These are phyloP conservation scores for Datisca glomerata DNA, from an alignment of 306 rosid genomes.

Conservation along the genomic window DNA sequence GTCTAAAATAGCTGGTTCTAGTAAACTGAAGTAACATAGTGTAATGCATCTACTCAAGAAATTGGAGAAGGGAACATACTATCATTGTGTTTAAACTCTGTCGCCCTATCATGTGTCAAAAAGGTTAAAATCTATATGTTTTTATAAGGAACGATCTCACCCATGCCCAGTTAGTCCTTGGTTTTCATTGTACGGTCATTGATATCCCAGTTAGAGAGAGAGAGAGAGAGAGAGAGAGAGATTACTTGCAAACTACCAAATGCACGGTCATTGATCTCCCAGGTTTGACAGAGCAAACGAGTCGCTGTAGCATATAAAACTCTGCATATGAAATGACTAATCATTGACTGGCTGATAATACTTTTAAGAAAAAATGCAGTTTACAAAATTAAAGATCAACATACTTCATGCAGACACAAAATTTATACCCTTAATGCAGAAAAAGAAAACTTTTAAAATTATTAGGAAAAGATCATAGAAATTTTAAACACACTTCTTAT, in stretches of 20 bases:
- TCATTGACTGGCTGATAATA: not conserved
- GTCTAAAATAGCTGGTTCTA: too few species aligned
- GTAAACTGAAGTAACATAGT: too few species aligned
- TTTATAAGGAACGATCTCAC: too few species aligned
- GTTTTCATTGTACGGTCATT: too few species aligned
- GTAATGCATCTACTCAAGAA: too few species aligned
- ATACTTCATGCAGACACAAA: not conserved
- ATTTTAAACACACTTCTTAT: too few species aligned
- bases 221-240: constrained; percentile 8
- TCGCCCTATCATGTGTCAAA: too few species aligned
- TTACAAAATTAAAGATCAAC: not conserved
- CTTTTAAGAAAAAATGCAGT: not conserved
- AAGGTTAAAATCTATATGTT: too few species aligned
- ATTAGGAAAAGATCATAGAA: not conserved
- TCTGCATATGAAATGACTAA: constrained; percentile 30
- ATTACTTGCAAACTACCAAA: constrained; percentile 86
- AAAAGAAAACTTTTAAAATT: not conserved
- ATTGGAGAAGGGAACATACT: too few species aligned
- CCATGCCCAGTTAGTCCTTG: too few species aligned
- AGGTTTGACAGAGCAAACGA: constrained; percentile 86
- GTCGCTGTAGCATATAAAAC: constrained; percentile 64
- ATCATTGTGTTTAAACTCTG: too few species aligned
- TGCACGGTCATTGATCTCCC: constrained; percentile 92
- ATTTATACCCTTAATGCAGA: not conserved
- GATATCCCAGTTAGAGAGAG: too few species aligned